Conservation (phyloP, 305 asterid species). For the Fraxinus latifolia region DNA sequence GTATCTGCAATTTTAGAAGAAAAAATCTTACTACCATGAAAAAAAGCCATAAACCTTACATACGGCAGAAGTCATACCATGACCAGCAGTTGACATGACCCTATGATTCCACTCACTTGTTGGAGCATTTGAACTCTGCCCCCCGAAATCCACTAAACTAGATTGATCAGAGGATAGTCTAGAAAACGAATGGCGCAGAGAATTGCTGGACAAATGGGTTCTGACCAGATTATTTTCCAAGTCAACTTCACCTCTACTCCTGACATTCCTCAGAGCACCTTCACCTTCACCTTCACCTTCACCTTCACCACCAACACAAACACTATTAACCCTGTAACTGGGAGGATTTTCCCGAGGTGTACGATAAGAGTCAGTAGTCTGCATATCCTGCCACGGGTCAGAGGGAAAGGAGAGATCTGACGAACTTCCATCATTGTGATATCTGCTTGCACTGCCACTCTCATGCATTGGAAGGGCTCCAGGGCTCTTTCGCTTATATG, state of each 20-base stretch:
- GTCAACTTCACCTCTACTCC: constrained; percentile 56
- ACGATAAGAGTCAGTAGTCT: constrained; percentile 48
- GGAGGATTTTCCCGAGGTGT: constrained; percentile 49
- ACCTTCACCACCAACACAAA: constrained; percentile 54
- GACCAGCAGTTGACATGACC: constrained; percentile 41
- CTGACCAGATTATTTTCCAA: constrained; percentile 40
- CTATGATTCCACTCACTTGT: constrained; percentile 49
- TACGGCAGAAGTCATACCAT: constrained; percentile 43
- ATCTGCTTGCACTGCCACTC: constrained; percentile 42
- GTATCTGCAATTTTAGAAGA: constrained; percentile 43
- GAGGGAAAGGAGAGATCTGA: constrained; percentile 48
- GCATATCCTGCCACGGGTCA: constrained; percentile 62
- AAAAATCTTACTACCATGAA: constrained; percentile 5
- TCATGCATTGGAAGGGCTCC: constrained; percentile 49
- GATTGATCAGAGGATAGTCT: constrained; percentile 38
- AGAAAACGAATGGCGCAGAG: constrained; percentile 37
- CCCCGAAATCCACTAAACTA: constrained; percentile 39
- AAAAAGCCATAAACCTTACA: constrained; percentile 39
- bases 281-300: constrained; percentile 71
- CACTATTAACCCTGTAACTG: constrained; percentile 45
- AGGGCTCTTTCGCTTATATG: constrained; percentile 64
- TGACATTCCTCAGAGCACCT: constrained; percentile 55
- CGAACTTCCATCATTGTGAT: constrained; percentile 61
- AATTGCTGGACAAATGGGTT: constrained; percentile 40
- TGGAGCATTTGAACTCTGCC: constrained; percentile 45